phyloP scores from a whole-genome alignment of 257 asterid genomes.

The Capsicum baccatum region DNA sequence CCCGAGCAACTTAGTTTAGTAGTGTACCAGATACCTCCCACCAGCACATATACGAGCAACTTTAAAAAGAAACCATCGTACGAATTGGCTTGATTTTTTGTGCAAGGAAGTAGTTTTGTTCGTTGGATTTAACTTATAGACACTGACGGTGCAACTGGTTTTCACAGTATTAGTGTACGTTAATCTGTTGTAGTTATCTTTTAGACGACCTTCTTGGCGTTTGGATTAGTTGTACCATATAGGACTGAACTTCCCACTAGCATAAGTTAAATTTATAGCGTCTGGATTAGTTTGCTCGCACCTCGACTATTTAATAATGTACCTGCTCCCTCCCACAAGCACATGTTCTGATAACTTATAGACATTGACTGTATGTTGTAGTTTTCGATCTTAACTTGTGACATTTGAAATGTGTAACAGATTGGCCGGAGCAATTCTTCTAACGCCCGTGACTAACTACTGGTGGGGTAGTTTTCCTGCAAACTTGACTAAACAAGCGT shows the following conservation, averaged over 20 bases:
- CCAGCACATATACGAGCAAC: background rate
- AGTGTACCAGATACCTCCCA: background rate
- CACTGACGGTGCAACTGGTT: background rate
- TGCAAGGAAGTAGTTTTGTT: background rate
- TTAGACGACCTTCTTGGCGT: background rate
- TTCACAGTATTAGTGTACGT: slow-evolving; percentile 14
- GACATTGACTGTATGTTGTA: background rate
- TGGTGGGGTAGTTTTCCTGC: slow-evolving; percentile 91
- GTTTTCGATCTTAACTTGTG: background rate
- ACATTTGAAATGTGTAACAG: slow-evolving; percentile 49
- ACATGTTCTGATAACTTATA: background rate
- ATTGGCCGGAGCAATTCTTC: slow-evolving; percentile 79
- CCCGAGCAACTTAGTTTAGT: too few relatives aligned
- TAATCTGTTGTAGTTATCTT: background rate
- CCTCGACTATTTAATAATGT: background rate
- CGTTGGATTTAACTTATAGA: background rate
- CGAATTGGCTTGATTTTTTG: background rate
- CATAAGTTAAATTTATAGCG: too few relatives aligned
- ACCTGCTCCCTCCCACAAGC: background rate
- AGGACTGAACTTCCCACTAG: too few relatives aligned
- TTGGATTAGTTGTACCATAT: too few relatives aligned
- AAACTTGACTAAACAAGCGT: slow-evolving; percentile 63
- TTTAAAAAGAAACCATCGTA: background rate
- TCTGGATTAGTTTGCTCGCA: too few relatives aligned
- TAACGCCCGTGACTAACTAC: slow-evolving; percentile 76